These are phyloP conservation scores for Fusarium sp. DNA, from an alignment of 2,329 filamentous ascomycete genomes.

Conservation along the genomic window DNA sequence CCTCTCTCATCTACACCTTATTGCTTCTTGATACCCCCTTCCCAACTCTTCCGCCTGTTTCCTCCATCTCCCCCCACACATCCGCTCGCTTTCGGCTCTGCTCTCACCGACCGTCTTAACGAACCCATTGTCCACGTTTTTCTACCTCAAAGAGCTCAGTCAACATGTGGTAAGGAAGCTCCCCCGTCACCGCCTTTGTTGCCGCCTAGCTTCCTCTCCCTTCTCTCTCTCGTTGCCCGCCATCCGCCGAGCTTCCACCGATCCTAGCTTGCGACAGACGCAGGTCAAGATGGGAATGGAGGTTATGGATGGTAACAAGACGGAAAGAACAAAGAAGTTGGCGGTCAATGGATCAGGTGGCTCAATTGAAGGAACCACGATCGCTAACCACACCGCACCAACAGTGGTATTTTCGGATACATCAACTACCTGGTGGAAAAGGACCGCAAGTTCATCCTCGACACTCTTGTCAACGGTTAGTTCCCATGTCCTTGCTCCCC, in stretches of 20 bases:
- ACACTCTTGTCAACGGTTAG: conserved; percentile 95
- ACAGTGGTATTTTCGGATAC: conserved; percentile 95
- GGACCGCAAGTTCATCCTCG: conserved; percentile 95
- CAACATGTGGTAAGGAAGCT: conserved; percentile 49
- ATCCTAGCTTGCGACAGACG: conserved; percentile 35
- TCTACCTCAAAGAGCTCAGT: conserved; percentile 39
- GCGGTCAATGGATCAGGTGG: conserved; percentile 12
- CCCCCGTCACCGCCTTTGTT: conserved; percentile 37
- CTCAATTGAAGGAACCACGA: conserved; percentile 36
- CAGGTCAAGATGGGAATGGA: conserved; percentile 24
- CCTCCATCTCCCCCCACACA: conserved; percentile 21
- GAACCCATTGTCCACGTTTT: conserved; percentile 34
- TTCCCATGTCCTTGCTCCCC: conserved; percentile 40
- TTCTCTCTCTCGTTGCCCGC: neutral
- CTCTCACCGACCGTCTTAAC: conserved; percentile 37
- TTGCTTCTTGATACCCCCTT: conserved; percentile 50
- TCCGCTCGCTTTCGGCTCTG: conserved; percentile 40
- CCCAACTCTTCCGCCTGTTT: conserved; percentile 32
- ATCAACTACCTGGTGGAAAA: conserved; percentile 99
- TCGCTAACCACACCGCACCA: conserved; percentile 47
- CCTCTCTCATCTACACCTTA: conserved; percentile 41
- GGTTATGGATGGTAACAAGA: conserved; percentile 19
- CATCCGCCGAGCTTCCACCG: conserved; percentile 29
- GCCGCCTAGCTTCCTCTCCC: conserved; percentile 14
- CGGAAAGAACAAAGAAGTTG: conserved; percentile 10